Percentiles rank a stretch among this genome's conserved stretches.
Conservation (phyloP, 2,329 filamentous ascomycete genomes). For the Diaporthe australafricana region DNA sequence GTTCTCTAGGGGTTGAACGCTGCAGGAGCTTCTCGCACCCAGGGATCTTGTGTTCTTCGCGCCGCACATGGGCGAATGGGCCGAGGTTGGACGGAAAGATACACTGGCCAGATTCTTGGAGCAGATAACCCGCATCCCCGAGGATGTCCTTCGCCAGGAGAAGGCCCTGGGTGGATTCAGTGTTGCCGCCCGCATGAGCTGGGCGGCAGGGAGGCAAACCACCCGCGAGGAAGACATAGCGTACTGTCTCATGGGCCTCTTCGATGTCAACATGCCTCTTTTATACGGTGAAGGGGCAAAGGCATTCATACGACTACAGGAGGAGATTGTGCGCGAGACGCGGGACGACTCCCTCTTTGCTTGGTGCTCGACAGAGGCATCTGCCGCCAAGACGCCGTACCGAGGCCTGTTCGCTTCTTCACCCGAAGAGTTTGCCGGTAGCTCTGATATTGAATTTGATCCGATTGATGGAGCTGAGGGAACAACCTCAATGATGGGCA, state of each 20-base stretch:
- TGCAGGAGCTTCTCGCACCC: conserved; percentile 3
- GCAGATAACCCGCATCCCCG: background rate
- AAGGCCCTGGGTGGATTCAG: background rate
- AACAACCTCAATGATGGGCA: background rate
- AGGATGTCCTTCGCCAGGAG: conserved; percentile 1
- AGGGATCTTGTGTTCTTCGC: background rate
- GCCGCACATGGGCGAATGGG: conserved; percentile 20
- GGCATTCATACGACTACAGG: conserved; percentile 25
- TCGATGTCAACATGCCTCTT: conserved; percentile 31
- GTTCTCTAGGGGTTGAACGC: background rate
- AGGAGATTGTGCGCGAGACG: conserved; percentile 26
- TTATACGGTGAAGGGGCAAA: conserved; percentile 21
- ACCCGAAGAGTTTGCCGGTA: background rate
- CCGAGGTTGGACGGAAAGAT: background rate
- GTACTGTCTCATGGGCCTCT: conserved; percentile 26
- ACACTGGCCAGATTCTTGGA: background rate
- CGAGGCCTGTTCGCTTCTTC: background rate
- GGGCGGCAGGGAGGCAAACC: conserved; percentile 13
- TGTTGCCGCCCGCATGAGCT: conserved; percentile 29
- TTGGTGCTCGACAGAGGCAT: background rate
- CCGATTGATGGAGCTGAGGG: background rate
- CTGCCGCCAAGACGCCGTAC: background rate
- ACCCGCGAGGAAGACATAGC: conserved; percentile 30
- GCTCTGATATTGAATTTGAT: background rate
- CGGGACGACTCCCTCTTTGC: conserved; percentile 8